These are phyloP conservation scores for Pilatotrama ljubarskyi DNA, from an alignment of 768 basidiomycete genomes.

Conservation along the genomic window DNA sequence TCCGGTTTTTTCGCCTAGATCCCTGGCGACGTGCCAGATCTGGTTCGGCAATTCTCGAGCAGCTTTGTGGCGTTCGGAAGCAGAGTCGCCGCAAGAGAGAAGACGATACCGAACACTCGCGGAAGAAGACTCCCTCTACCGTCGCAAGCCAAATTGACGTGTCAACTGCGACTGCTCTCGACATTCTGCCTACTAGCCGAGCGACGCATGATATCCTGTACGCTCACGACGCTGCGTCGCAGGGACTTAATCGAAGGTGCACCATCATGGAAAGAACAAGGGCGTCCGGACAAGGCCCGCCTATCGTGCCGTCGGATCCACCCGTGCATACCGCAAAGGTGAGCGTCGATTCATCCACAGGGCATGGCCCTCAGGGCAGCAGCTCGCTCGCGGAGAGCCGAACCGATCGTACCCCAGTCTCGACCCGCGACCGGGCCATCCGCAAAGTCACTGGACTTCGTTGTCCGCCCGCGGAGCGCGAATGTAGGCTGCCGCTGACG, in stretches of 20 bases:
- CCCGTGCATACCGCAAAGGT: background rate
- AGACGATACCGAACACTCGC: conserved; percentile 17
- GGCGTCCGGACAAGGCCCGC: conserved; percentile 9
- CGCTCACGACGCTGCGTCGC: background rate
- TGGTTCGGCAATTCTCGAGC: conserved; percentile 19
- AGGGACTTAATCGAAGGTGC: background rate
- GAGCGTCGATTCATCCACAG: conserved; percentile 11
- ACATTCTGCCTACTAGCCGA: background rate
- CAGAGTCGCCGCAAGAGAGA: conserved; percentile 13
- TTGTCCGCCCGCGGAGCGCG: conserved; percentile 4
- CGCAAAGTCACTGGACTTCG: background rate
- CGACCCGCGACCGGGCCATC: conserved; percentile 2
- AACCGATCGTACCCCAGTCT: conserved; percentile 9
- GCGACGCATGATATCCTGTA: background rate
- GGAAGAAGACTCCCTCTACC: conserved; percentile 21
- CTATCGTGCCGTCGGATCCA: conserved; percentile 12
- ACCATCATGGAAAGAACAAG: background rate
- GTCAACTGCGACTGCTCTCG: background rate
- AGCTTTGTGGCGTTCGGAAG: conserved; percentile 30
- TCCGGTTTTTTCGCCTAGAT: conserved; percentile 20
- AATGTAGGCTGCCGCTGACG: background rate
- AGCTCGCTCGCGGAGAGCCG: conserved; percentile 5
- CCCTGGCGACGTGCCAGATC: conserved; percentile 2
- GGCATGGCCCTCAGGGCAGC: conserved; percentile 1
- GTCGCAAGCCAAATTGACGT: conserved; percentile 8